phyloP scores from a whole-genome alignment of 768 basidiomycete genomes.

The Lentinula edodes region DNA sequence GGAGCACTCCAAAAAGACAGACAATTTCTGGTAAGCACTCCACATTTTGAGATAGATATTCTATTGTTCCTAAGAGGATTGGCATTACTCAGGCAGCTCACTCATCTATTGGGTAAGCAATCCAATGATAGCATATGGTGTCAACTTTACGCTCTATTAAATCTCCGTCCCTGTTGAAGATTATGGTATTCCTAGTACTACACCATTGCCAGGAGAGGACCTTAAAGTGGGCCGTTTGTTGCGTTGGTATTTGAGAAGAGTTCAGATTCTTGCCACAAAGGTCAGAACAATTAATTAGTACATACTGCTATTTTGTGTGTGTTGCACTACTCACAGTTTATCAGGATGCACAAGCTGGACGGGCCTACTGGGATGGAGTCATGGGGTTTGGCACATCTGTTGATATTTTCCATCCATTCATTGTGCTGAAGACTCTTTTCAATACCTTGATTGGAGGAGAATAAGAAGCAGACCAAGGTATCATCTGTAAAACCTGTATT shows the following conservation, averaged over 20 bases:
- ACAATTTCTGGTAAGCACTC: slow-evolving; percentile 5
- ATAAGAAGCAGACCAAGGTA: background rate
- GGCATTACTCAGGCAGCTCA: background rate
- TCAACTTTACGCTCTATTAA: background rate
- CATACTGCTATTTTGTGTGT: no score
- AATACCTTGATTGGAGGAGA: background rate
- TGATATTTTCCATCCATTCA: background rate
- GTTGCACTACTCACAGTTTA: no score
- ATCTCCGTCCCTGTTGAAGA: background rate
- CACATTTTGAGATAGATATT: background rate
- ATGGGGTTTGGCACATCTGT: background rate
- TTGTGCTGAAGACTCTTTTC: background rate
- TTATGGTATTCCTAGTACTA: slow-evolving; percentile 11
- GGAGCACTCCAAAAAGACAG: slow-evolving; percentile 5
- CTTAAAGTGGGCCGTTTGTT: background rate
- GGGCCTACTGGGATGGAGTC: background rate
- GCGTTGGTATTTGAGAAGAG: slow-evolving; percentile 8
- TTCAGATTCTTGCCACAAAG: slow-evolving; percentile 3
- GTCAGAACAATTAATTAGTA: background rate
- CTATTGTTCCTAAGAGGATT: background rate
- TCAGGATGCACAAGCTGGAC: slow-evolving; percentile 6
- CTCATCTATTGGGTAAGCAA: background rate
- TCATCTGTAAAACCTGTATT: no score
- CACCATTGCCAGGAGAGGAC: slow-evolving; percentile 9
- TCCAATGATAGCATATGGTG: background rate